Evolutionary conservation across 495 filamentous ascomycete genomes (phyloP).

Genomic region (Neurospora sp.): DNA sequence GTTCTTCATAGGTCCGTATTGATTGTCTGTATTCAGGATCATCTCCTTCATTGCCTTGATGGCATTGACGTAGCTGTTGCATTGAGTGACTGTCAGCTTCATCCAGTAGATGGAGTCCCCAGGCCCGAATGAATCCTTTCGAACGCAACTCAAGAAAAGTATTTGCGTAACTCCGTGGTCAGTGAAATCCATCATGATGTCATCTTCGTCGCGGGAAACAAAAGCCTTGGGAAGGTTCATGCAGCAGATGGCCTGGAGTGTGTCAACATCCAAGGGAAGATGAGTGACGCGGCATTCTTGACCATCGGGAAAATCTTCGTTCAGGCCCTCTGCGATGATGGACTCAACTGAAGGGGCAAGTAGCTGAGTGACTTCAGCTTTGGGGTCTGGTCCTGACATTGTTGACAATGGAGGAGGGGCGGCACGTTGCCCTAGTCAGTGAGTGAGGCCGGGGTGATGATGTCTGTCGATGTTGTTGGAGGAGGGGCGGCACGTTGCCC

Average conservation of each 20-base stretch:
- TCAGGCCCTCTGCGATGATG: neutral
- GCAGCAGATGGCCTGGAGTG: neutral
- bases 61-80: neutral
- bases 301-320: neutral
- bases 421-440: neutral
- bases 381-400: neutral
- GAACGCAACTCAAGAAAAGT: rapidly evolving
- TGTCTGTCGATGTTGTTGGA: neutral
- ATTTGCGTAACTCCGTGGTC: neutral
- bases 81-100: neutral
- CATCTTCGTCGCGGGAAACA: neutral
- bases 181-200: neutral
- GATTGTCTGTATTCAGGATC: neutral
- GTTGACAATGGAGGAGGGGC: neutral
- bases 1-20: neutral
- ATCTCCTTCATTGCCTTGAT: neutral
- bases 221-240: neutral
- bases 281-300: neutral
- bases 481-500: neutral
- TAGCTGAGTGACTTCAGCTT: neutral
- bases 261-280: neutral
- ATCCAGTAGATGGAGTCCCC: neutral
- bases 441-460: neutral
- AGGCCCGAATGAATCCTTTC: neutral
- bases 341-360: neutral